Conservation (phyloP, 192 early-diverging fungal species). For the Gaertneriomyces semiglobifer region DNA sequence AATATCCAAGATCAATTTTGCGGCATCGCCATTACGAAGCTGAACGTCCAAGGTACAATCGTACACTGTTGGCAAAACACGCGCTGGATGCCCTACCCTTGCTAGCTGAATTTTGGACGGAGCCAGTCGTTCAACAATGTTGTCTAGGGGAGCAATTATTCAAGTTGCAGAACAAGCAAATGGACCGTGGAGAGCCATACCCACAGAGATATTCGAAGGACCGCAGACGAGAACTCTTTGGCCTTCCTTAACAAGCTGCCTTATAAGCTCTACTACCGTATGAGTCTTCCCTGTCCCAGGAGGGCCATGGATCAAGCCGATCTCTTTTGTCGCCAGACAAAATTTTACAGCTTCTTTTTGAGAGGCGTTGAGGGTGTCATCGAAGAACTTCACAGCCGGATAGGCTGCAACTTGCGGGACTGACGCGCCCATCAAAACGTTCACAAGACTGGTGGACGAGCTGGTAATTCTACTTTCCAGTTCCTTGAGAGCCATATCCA, state of each 20-base stretch:
- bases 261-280: constrained; percentile 79
- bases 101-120: constrained; percentile 56
- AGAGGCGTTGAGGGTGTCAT: constrained; percentile 63
- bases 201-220: constrained; percentile 83
- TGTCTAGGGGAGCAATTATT: constrained; percentile 54
- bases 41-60: constrained; percentile 69
- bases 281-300: constrained; percentile 77
- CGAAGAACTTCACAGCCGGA: constrained; percentile 44
- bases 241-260: constrained; percentile 62
- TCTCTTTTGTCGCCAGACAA: constrained; percentile 56
- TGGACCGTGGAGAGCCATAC: constrained; percentile 30
- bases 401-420: constrained; percentile 28
- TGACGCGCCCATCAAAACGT: constrained; percentile 48
- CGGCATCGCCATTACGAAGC: constrained; percentile 64
- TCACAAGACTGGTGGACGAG: constrained; percentile 32
- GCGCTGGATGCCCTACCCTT: constrained; percentile 81
- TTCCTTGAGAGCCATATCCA: constrained; percentile 11
- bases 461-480: neutral
- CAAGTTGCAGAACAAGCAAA: neutral
- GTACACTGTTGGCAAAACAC: constrained; percentile 66
- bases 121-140: constrained; percentile 76
- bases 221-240: constrained; percentile 81
- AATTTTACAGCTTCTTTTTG: constrained; percentile 69
- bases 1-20: constrained; percentile 70
- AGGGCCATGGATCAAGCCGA: constrained; percentile 81